Conservation (phyloP, 2,329 filamentous ascomycete species). For the Ophiognomonia clavigignenti-juglandacearum region DNA sequence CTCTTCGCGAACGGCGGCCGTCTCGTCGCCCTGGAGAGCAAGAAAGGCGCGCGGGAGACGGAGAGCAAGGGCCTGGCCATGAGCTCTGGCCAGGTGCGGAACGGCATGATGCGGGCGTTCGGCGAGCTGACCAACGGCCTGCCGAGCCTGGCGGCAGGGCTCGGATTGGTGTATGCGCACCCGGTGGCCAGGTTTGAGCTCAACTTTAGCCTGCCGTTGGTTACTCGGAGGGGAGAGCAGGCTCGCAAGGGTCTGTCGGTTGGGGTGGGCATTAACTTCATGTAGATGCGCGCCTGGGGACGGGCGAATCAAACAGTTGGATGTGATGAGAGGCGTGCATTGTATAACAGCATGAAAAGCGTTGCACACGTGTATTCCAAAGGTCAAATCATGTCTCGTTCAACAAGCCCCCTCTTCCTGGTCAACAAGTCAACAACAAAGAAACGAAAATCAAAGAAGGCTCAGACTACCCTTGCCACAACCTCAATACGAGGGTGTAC, state of each 20-base stretch:
- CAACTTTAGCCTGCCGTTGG: slow-evolving; percentile 87
- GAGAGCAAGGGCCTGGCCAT: slow-evolving; percentile 39
- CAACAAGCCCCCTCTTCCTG: background rate
- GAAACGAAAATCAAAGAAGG: background rate
- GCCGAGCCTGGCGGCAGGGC: slow-evolving; percentile 79
- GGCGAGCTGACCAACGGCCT: slow-evolving; percentile 67
- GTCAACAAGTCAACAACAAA: background rate
- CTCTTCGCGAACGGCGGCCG: slow-evolving; percentile 88
- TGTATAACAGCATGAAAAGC: background rate
- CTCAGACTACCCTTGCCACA: too few species aligned
- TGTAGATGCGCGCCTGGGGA: slow-evolving; percentile 50
- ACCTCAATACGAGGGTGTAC: too few species aligned
- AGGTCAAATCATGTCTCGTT: background rate
- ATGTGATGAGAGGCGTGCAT: background rate
- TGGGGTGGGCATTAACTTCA: slow-evolving; percentile 93
- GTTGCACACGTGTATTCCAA: background rate
- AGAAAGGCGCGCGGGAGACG: slow-evolving; percentile 22
- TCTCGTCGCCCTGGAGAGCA: slow-evolving; percentile 68
- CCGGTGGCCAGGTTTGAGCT: slow-evolving; percentile 90
- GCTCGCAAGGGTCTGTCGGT: slow-evolving; percentile 88
- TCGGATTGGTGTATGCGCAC: slow-evolving; percentile 92
- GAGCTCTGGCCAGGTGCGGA: slow-evolving; percentile 42
- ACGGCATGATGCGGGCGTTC: slow-evolving; percentile 57
- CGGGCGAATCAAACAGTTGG: background rate
- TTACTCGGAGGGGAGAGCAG: slow-evolving; percentile 77